phyloP scores from a whole-genome alignment of 2,329 filamentous ascomycete genomes.

The Neofusicoccum umdonicola region DNA sequence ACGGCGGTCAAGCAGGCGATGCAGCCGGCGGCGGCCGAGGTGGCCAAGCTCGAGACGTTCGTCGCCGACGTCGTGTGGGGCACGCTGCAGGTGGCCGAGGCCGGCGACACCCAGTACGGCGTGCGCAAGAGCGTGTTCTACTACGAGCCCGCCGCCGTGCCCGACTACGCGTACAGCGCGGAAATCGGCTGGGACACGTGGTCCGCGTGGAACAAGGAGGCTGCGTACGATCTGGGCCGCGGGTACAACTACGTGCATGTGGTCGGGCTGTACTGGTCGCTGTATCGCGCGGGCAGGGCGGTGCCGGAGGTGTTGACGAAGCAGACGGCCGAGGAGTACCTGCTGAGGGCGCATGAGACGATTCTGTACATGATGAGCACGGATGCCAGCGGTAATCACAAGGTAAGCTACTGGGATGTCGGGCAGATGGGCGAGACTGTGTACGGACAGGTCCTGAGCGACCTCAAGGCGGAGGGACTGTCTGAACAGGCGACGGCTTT shows the following conservation, averaged over 20 bases:
- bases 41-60: conserved; percentile 55
- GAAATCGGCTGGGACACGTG: conserved; percentile 50
- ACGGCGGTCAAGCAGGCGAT: conserved; percentile 55
- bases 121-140: conserved; percentile 59
- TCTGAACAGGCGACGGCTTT: conserved; percentile 41
- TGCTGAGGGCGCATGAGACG: conserved; percentile 54
- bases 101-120: conserved; percentile 32
- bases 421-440: conserved; percentile 62
- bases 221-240: conserved; percentile 48
- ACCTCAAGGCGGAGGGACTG: conserved; percentile 50
- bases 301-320: conserved; percentile 46
- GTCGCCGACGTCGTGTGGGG: conserved; percentile 52
- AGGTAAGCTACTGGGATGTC: conserved; percentile 41
- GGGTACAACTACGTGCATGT: conserved; percentile 62
- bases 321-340: conserved; percentile 54
- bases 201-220: conserved; percentile 51
- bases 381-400: conserved; percentile 23
- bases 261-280: conserved; percentile 55
- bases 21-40: conserved; percentile 50
- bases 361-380: conserved; percentile 39
- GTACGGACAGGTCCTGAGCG: conserved; percentile 52
- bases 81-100: conserved; percentile 46
- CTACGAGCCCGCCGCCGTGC: conserved; percentile 48
- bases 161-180: conserved; percentile 45
- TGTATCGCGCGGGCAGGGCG: conserved; percentile 55